phyloP scores from a whole-genome alignment of 495 filamentous ascomycete genomes.

The Aspergillus sclerotiicarbonarius region DNA sequence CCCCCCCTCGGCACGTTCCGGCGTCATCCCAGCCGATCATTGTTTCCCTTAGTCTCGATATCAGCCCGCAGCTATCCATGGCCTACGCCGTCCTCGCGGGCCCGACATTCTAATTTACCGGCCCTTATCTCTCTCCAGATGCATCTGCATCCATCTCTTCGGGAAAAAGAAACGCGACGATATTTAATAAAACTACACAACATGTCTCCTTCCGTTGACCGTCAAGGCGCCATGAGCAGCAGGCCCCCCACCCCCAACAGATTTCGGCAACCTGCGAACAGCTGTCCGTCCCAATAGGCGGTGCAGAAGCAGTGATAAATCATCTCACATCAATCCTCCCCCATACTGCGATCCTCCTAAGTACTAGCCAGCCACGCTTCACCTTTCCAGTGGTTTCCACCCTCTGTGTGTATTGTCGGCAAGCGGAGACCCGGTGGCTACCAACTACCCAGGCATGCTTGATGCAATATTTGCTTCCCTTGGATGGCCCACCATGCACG shows the following conservation, averaged over 20 bases:
- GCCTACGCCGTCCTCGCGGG: neutral
- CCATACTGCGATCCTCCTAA: neutral
- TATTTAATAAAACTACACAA: neutral
- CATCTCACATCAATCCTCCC: neutral
- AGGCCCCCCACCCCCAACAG: neutral
- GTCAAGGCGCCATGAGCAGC: neutral
- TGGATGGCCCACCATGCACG: constrained; percentile 22
- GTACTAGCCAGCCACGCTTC: neutral
- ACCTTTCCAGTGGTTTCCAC: neutral
- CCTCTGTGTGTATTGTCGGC: neutral
- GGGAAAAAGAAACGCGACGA: neutral
- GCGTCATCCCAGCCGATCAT: constrained; percentile 4
- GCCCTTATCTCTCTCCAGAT: neutral
- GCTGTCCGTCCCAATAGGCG: neutral
- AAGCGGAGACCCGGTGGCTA: constrained; percentile 8
- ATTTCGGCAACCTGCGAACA: neutral
- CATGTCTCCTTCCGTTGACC: neutral
- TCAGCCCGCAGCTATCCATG: neutral
- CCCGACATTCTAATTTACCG: neutral
- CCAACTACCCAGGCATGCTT: constrained; percentile 11
- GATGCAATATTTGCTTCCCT: constrained; percentile 14
- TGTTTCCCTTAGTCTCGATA: neutral
- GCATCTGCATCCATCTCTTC: neutral
- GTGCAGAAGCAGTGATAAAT: constrained; percentile 1
- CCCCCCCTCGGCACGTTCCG: constrained; percentile 5